A percentile compares a stretch with the other conserved stretches of the same genome.
These are phyloP conservation scores for Aspergillus pseudotamarii DNA, from an alignment of 2,329 filamentous ascomycete species.

Conservation along the genomic window DNA sequence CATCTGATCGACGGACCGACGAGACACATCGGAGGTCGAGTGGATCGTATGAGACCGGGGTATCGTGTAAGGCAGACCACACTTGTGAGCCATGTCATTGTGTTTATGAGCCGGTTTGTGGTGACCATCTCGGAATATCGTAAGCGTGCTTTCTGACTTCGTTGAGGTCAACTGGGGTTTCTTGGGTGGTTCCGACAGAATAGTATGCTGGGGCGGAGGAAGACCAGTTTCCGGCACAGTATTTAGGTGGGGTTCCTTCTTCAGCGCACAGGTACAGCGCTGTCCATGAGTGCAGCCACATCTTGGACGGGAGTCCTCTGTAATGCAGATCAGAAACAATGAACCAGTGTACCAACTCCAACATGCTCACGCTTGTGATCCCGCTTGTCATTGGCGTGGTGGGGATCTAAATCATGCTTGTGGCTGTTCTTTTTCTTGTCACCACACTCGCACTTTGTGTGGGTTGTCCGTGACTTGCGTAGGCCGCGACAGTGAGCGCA, in stretches of 20 bases:
- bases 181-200: conserved; percentile 48
- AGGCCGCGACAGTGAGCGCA: conserved; percentile 94
- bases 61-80: conserved; percentile 65
- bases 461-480: conserved; percentile 92
- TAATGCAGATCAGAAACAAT: conserved; percentile 37
- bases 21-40: conserved; percentile 48
- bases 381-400: conserved; percentile 38
- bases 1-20: conserved; percentile 57
- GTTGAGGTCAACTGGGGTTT: conserved; percentile 61
- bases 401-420: conserved; percentile 40
- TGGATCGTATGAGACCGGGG: conserved; percentile 57
- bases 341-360: conserved; percentile 30
- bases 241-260: conserved; percentile 58
- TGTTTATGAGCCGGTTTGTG: conserved; percentile 67
- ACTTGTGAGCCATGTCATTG: conserved; percentile 66
- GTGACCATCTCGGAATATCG: conserved; percentile 65
- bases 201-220: conserved; percentile 42
- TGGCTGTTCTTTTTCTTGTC: conserved; percentile 74
- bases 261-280: conserved; percentile 63
- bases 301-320: conserved; percentile 40
- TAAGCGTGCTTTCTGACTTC: conserved; percentile 62
- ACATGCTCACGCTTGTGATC: conserved; percentile 42
- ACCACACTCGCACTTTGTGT: conserved; percentile 95
- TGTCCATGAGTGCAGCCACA: conserved; percentile 60
- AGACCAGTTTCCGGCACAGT: conserved; percentile 51